Evolutionary conservation across 179 eudicot species (phyloP).

Genomic region (Sideroxylon spinosum): DNA sequence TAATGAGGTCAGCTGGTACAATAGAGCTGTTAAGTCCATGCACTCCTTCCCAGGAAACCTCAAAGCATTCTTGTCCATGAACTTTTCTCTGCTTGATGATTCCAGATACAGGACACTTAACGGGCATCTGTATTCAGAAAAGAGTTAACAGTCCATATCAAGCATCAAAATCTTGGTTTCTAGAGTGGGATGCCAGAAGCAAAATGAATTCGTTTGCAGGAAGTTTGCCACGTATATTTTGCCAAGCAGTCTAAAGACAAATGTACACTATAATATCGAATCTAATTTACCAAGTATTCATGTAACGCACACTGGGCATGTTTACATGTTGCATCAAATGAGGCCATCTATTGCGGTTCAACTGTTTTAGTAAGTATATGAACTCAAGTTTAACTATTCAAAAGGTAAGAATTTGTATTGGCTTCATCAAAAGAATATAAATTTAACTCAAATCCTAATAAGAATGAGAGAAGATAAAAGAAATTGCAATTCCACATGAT

Average conservation of each 20-base stretch:
- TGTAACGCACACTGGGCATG: background rate
- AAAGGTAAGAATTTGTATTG: background rate
- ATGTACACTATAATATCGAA: background rate
- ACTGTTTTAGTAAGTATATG: background rate
- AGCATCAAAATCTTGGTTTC: background rate
- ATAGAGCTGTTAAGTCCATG: constrained; percentile 61
- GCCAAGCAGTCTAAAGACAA: background rate
- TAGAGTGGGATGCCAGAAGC: background rate
- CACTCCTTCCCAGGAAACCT: constrained; percentile 77
- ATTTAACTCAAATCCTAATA: background rate
- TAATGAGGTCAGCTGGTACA: constrained; percentile 76
- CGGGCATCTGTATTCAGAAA: constrained; percentile 56
- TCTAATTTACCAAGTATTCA: background rate
- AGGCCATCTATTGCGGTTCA: background rate
- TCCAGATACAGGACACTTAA: constrained; percentile 71
- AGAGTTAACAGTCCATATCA: constrained; percentile 8
- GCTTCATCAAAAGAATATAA: background rate
- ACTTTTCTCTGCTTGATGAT: constrained; percentile 62
- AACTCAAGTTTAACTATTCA: constrained; percentile 8
- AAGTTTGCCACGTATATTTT: background rate
- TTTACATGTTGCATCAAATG: background rate
- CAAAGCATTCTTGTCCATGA: constrained; percentile 67
- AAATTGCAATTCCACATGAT: background rate
- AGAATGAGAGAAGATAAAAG: background rate
- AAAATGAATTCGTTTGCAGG: background rate